These are phyloP conservation scores for Ceriops tagal DNA, from an alignment of 345 rosid species.

Conservation along the genomic window DNA sequence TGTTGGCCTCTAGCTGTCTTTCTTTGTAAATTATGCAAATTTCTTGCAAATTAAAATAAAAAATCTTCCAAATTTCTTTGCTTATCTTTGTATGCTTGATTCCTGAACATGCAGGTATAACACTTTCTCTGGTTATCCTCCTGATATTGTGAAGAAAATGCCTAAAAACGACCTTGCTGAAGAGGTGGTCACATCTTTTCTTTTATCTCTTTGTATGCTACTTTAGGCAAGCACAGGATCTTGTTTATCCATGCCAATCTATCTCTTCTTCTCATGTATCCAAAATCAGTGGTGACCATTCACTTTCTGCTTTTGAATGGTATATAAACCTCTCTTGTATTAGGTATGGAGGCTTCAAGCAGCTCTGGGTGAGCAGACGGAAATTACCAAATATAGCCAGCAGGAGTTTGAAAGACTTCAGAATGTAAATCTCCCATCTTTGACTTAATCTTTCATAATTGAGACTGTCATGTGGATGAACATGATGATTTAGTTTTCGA, in stretches of 20 bases:
- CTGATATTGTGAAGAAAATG: constrained; percentile 94
- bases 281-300: constrained; percentile 1
- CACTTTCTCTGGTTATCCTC: constrained; percentile 91
- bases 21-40: not conserved
- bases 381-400: constrained; percentile 81
- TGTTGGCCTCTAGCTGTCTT: not conserved
- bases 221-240: not conserved
- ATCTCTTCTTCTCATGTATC: not conserved
- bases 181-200: constrained; percentile 50
- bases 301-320: not conserved
- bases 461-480: not conserved
- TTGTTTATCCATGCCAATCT: not conserved
- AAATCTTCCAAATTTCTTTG: not conserved
- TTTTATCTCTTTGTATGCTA: not conserved
- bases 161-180: constrained; percentile 92
- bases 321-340: not conserved
- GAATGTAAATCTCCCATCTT: constrained; percentile 45
- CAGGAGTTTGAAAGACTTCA: constrained; percentile 93
- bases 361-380: constrained; percentile 94
- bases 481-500: not conserved
- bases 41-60: not conserved
- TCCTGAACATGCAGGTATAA: constrained; percentile 57
- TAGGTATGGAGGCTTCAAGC: constrained; percentile 99
- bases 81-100: constrained; percentile 1
- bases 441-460: not conserved